Base-by-base conservation (phyloP, 495 filamentous ascomycete genomes). In the Aspergillus biplanus region DNA sequence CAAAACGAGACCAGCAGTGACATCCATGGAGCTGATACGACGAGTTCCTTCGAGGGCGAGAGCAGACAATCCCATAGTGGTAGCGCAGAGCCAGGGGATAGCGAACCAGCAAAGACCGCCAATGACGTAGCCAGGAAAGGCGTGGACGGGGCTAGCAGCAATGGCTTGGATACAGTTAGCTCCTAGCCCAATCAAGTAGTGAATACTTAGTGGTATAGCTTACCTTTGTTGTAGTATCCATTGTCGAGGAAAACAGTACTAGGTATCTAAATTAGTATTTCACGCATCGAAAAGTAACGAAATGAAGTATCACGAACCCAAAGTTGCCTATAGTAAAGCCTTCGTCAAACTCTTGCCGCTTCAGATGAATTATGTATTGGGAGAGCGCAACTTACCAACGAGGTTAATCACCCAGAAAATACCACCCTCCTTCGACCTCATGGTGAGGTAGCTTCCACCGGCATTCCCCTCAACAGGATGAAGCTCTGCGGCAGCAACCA, bases 341-440 rank as follows among this genome's bases (percentile, higher is more conserved):
- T 50, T 16, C 4, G 47, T 50, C 3, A 44, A 15, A 44, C 4
- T 44, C 8, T 6, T 44, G 39, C 39, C 21, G 21, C 2, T 13
- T 2, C n/a, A 54, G 1, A 34, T 6, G 34, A 7, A 33, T 7
- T 7, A 56, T 1, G 55, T 32, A 15, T 21, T n/a, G 42, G 21
- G n/a, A 32, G 18, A 16, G 61, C 85, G 49, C 21, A 89, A 91
- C 73, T 90, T 92, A 55, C 91, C 91, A 61, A 93, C 87, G 58
- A 96, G 84, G 75, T 98, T 97, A 78, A 98, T 98, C 55, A 98
- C 86, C 81, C 96, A 97, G 83, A 98, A 98, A 61, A 98, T 91
- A 18, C 88, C 93, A 31, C 93, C 93, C 67, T 97, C 87, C 64
- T 86, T 87, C 12, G 90, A 93, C 52, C 85, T 80, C 93, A 98